Base-by-base conservation (phyloP, 2,329 filamentous ascomycete genomes). In the Venturia pyrina region DNA sequence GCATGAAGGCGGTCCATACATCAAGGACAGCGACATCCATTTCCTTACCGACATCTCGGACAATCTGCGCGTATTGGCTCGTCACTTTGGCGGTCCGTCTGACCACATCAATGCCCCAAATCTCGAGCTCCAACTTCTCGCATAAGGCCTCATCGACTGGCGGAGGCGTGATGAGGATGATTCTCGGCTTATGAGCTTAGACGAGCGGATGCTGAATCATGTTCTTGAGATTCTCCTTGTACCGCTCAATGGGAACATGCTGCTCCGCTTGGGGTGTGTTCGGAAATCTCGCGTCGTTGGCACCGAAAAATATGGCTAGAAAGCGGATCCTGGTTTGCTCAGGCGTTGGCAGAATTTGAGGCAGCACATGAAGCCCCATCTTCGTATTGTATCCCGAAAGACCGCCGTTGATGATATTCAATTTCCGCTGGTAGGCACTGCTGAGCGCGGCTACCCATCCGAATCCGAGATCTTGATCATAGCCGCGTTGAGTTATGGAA, bases 341-440 rank as follows among this genome's bases (percentile, higher is more conserved):
- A 0, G 87, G 85, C n/a, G 84, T 78, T 2, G 90, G 87, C 69
- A 97, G 85, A 69, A 95, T 84, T 53, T 85, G 78, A 0, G 88
- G 83, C 5, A 97, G 79, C 53, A 89, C 81, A 66, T 85, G 79
- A 66, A 96, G 76, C 11, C 87, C 88, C 75, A 96, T 87, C 41
- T 83, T 81, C 1, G 91, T 92, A 72, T 88, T 96, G 80, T 93
- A 97, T 10, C 93, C 93, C 71, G 85, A 89, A 69, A 96, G 86
- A 6, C 95, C 95, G 57, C 92, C 86, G 75, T 96, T 96, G 71
- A 98, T 80, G 61, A 99, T 85, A 78, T 98, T 93, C 17, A 95
- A 81, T 43, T 87, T 85, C 66, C 93, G 86, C 62, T 85, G 84
- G 73, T 90, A 92, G 66, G 84, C 90, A 70, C 85, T 77, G 73